Base-by-base conservation (phyloP, 2,329 filamentous ascomycete species). In the Penicillium sp. region DNA sequence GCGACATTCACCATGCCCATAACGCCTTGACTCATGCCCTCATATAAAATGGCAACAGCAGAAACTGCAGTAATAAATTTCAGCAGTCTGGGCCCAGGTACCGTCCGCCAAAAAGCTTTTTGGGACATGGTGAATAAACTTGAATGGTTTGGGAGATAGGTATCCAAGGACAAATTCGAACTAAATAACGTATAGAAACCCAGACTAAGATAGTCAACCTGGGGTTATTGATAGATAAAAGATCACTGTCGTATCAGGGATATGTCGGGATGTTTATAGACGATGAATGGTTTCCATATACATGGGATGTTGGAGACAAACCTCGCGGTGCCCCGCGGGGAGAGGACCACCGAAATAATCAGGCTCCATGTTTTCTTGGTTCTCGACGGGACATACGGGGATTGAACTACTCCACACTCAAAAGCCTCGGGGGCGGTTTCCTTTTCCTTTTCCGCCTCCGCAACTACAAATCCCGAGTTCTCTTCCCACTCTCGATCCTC, bases 1-100 rank as follows among this genome's bases (percentile, higher is more conserved):
- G 68, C 60, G 33, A 61, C 68, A 54, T 74, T 74, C 31, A 74
- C 72, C 33, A 69, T 70, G 22, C 68, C 71, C 57, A 60, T 60
- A 18, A 60, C 54, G 45, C 57, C 57, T 51, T 60, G 57, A 36
- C 53, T 56, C 47, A 54, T 54, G 18, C 54, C 51, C 30, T 56
- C 52, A 30, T 57, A 59, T 49, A 53, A 54, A 49, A 59, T 54
- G 46, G 56, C 50, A 25, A 58, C 27, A 41, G 56, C 56, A 27
- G 56, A 58, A 40, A 59, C 43, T 28, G 48, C 43, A 46, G 48
- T 51, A 42, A 51, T 51, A 28, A 51, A 42, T 38, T 27, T 41
- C 30, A 51, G 48, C 27, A 51, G 48, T 46, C 16, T 42, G 18
- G 48, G 44, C 31, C 48, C 43, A 42, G 43, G 30, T 43, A 51